A percentile compares a stretch with the other conserved stretches of the same genome.
phyloP scores from a whole-genome alignment of 1,284 basidiomycete genomes.

The Veloporphyrellus conicus region DNA sequence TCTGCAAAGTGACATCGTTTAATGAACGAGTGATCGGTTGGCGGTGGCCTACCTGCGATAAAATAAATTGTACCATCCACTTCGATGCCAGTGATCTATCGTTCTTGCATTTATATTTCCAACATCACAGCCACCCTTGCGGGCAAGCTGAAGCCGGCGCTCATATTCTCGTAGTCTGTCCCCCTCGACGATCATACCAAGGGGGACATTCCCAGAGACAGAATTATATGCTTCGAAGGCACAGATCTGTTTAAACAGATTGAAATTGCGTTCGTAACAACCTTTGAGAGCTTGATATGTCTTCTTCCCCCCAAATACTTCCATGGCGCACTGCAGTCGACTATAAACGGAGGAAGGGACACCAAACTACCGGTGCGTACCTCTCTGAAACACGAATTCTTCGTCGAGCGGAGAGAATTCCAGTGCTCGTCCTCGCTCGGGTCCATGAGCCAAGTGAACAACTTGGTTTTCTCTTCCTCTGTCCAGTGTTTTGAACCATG shows the following conservation, averaged over 20 bases:
- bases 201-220: slow-evolving; percentile 36
- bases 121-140: slow-evolving; percentile 59
- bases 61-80: slow-evolving; percentile 70
- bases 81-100: slow-evolving; percentile 70
- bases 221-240: slow-evolving; percentile 57
- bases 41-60: slow-evolving; percentile 46
- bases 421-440: slow-evolving; percentile 66
- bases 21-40: not conserved
- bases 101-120: slow-evolving; percentile 65
- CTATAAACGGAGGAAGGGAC: slow-evolving; percentile 6
- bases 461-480: slow-evolving; percentile 67
- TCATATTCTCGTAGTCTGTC: slow-evolving; percentile 65
- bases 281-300: slow-evolving; percentile 76
- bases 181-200: slow-evolving; percentile 46
- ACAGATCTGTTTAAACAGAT: slow-evolving; percentile 73
- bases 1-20: slow-evolving; percentile 31
- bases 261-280: slow-evolving; percentile 76
- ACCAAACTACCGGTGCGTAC: slow-evolving; percentile 35
- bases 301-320: slow-evolving; percentile 68
- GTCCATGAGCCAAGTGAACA: slow-evolving; percentile 73
- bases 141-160: slow-evolving; percentile 55
- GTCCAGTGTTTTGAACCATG: slow-evolving; percentile 76
- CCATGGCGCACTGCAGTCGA: slow-evolving; percentile 51
- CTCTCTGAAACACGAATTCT: slow-evolving; percentile 74
- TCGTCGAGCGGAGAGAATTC: slow-evolving; percentile 66